A percentile compares a stretch with the other conserved stretches of the same genome.
phyloP scores from a whole-genome alignment of 1,139 yeast genomes.

The Saccharomyces pastorianus region DNA sequence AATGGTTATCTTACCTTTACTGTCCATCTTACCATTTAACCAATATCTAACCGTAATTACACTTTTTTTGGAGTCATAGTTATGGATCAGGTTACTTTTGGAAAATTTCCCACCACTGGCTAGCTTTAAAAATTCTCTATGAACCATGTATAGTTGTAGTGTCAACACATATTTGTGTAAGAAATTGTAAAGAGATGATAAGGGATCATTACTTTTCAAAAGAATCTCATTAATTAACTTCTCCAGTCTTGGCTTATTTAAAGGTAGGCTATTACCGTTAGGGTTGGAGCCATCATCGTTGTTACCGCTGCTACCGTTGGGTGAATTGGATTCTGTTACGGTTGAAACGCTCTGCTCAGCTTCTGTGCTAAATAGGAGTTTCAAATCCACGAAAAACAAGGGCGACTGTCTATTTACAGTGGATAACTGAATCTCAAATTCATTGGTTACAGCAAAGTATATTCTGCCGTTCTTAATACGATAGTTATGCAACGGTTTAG shows the following conservation, averaged over 20 bases:
- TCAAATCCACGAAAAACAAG: constrained; percentile 69
- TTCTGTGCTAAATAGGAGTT: constrained; percentile 39
- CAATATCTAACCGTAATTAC: constrained; percentile 63
- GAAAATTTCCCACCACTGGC: constrained; percentile 46
- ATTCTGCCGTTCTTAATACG: constrained; percentile 69
- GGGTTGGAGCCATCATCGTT: neutral
- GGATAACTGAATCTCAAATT: constrained; percentile 64
- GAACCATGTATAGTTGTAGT: constrained; percentile 63
- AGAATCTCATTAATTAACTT: constrained; percentile 50
- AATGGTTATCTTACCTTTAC: constrained; percentile 51
- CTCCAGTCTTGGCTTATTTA: constrained; percentile 36
- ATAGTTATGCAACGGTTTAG: constrained; percentile 55
- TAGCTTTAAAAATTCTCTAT: constrained; percentile 53
- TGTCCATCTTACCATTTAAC: constrained; percentile 43
- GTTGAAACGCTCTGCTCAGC: neutral
- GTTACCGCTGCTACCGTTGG: neutral
- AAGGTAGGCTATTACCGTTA: constrained; percentile 14
- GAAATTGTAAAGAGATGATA: constrained; percentile 56
- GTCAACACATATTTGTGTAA: constrained; percentile 65
- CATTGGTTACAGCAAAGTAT: constrained; percentile 53
- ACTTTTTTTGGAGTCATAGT: constrained; percentile 55
- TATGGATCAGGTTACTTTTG: constrained; percentile 60
- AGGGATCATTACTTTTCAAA: constrained; percentile 38
- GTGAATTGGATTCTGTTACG: constrained; percentile 2
- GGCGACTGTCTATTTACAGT: constrained; percentile 66